These are phyloP conservation scores for Coniferiporia sulphurascens DNA, from an alignment of 1,284 basidiomycete species.

Conservation along the genomic window DNA sequence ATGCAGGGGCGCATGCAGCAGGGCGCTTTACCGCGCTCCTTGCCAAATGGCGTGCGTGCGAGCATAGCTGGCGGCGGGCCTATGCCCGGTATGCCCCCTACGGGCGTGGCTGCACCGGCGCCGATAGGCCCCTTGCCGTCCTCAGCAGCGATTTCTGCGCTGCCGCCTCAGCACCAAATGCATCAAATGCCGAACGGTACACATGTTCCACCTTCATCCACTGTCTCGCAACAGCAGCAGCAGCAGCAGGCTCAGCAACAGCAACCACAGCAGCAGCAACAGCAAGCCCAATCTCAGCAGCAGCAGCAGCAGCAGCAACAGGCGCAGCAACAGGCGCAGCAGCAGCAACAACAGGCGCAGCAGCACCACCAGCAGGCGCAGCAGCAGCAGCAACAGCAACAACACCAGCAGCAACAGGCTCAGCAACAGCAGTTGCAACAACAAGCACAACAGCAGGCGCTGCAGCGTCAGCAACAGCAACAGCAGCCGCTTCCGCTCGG, in stretches of 20 bases:
- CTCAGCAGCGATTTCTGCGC: slow-evolving; percentile 16
- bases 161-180: slow-evolving; percentile 17
- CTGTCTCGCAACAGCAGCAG: slow-evolving; percentile 28
- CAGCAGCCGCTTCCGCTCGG: slow-evolving; percentile 7
- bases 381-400: too few species aligned
- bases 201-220: slow-evolving; percentile 17
- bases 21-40: slow-evolving; percentile 22
- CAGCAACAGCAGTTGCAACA: too few species aligned
- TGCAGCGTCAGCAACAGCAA: neutral
- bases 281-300: slow-evolving; percentile 3
- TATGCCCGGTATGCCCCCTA: slow-evolving; percentile 1
- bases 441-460: neutral
- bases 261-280: slow-evolving; percentile 5
- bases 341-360: neutral
- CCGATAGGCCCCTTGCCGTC: slow-evolving; percentile 19
- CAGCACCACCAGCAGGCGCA: neutral
- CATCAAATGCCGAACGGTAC: too few species aligned
- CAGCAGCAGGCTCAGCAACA: slow-evolving; percentile 16
- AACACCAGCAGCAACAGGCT: too few species aligned
- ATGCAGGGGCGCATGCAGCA: slow-evolving; percentile 27
- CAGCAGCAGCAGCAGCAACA: slow-evolving; percentile 5
- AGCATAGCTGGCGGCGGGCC: neutral
- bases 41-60: slow-evolving; percentile 21
- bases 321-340: neutral
- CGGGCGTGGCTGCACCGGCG: neutral